phyloP scores from a whole-genome alignment of 176 grass and related monocot genomes.

The Aegilops speltoides region DNA sequence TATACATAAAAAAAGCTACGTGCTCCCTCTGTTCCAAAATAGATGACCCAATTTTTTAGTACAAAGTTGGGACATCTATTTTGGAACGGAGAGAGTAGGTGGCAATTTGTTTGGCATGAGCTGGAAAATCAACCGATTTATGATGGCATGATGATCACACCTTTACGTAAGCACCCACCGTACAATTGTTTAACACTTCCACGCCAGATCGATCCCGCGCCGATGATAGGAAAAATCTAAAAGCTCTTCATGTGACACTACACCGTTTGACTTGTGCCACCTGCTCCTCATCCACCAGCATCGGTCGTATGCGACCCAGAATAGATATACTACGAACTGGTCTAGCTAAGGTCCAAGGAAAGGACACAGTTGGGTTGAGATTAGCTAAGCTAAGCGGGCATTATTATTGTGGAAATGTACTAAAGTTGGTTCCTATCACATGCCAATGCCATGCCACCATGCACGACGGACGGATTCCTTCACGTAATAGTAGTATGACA shows the following conservation, averaged over 20 bases:
- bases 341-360: slow-evolving; percentile 15
- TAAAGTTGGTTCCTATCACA: too few species aligned
- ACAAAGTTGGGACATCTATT: too few species aligned
- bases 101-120: not conserved
- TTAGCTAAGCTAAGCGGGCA: not conserved
- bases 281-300: slow-evolving; percentile 28
- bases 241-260: slow-evolving; percentile 20
- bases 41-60: too few species aligned
- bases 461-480: not conserved
- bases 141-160: slow-evolving; percentile 31
- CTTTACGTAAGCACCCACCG: not conserved
- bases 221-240: too few species aligned
- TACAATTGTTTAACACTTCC: not conserved
- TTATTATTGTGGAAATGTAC: too few species aligned
- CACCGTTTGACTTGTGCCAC: slow-evolving; percentile 47
- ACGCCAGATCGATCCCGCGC: not conserved
- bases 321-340: not conserved
- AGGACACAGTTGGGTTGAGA: not conserved
- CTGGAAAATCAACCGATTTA: not conserved
- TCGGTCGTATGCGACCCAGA: slow-evolving; percentile 3
- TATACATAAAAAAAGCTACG: too few species aligned
- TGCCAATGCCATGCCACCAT: not conserved
- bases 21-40: too few species aligned
- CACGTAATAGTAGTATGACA: not conserved
- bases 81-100: too few species aligned